These are phyloP conservation scores for Ogataea paraovalis DNA, from an alignment of 805 yeast genomes.

Conservation along the genomic window DNA sequence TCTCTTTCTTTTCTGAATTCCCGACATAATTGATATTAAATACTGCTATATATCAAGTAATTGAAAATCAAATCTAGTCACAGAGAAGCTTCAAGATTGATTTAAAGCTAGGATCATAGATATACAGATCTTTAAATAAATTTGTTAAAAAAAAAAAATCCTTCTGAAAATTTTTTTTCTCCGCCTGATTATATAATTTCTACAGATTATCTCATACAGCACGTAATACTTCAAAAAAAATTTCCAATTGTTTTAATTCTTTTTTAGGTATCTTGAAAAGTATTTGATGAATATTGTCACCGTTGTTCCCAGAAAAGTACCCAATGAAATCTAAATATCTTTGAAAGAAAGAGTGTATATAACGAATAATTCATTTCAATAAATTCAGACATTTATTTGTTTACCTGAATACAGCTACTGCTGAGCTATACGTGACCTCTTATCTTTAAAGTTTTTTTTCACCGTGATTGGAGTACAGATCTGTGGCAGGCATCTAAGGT, in stretches of 20 bases:
- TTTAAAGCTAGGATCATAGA: too few species aligned
- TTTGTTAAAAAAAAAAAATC: neutral
- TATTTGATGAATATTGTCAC: too few species aligned
- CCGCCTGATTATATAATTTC: neutral
- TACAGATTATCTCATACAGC: neutral
- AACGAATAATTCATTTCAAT: too few species aligned
- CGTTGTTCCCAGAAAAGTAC: too few species aligned
- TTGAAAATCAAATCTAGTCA: neutral
- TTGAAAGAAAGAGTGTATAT: too few species aligned
- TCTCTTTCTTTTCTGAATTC: conserved; percentile 44
- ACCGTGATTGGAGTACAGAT: neutral
- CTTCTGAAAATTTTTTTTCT: neutral
- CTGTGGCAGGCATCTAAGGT: neutral
- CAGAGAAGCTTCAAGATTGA: neutral
- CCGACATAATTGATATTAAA: conserved; percentile 9
- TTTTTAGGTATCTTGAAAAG: neutral
- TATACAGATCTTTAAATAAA: too few species aligned
- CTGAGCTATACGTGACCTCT: too few species aligned
- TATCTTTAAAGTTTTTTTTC: neutral
- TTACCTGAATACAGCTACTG: too few species aligned
- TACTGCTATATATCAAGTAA: neutral
- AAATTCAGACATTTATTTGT: too few species aligned
- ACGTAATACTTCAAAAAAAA: neutral
- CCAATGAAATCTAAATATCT: too few species aligned
- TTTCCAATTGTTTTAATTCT: neutral